phyloP scores from a whole-genome alignment of 305 asterid genomes.

The Fraxinus platypoda region DNA sequence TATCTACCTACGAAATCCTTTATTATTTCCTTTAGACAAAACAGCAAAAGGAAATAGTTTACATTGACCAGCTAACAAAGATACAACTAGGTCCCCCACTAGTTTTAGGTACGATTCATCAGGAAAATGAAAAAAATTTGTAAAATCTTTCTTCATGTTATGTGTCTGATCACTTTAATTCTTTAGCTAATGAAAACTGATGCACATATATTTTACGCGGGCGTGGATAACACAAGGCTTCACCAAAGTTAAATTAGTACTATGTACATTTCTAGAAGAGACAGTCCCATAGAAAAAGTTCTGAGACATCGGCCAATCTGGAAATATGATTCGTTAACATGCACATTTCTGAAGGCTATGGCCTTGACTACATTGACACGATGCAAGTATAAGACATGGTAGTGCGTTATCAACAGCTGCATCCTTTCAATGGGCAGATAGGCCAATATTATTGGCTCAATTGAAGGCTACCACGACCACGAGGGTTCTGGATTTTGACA shows the following conservation, averaged over 20 bases:
- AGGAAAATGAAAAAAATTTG: not conserved
- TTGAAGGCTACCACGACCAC: not conserved
- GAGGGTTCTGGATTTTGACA: conserved; percentile 11
- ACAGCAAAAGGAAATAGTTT: not conserved
- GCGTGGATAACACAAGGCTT: not conserved
- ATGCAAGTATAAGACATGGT: not conserved
- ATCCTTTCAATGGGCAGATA: not conserved
- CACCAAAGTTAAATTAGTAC: not conserved
- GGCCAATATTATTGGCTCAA: not conserved
- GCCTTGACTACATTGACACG: not conserved
- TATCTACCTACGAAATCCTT: conserved; percentile 14
- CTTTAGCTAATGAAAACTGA: not conserved
- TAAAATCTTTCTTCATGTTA: conserved; percentile 11
- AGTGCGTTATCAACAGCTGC: not conserved
- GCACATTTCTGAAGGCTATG: not conserved
- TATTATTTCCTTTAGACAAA: not conserved
- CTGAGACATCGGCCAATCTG: not conserved
- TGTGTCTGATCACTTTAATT: not conserved
- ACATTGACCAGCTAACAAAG: conserved; percentile 18
- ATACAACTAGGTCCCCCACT: not conserved
- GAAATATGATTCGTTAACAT: not conserved
- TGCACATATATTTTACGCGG: not conserved
- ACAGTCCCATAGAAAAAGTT: not conserved
- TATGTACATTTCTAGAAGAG: not conserved
- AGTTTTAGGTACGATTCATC: not conserved